phyloP scores from a whole-genome alignment of 179 eudicot species.

The Drosera spatulata region DNA sequence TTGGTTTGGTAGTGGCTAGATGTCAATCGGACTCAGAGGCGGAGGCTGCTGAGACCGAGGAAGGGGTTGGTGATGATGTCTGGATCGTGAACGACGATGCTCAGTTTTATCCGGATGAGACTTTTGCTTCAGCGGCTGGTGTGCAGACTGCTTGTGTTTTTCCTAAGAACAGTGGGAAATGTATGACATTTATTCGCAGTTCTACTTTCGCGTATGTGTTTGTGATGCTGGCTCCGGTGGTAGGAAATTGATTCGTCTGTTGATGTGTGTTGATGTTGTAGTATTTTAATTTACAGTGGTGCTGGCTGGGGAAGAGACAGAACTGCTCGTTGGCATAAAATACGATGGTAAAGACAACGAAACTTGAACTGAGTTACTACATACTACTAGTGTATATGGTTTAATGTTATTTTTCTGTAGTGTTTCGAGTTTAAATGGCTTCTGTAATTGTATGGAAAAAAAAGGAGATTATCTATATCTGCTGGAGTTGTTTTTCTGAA shows the following conservation, averaged over 20 bases:
- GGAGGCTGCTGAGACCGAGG: slow-evolving; percentile 22
- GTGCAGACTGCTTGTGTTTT: slow-evolving; percentile 69
- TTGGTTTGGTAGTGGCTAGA: slow-evolving; percentile 37
- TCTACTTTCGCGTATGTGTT: no score
- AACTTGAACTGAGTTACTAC: neutral
- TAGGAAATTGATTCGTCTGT: no score
- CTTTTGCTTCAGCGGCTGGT: slow-evolving; percentile 54
- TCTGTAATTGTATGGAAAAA: no score
- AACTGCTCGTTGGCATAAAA: slow-evolving; percentile 61
- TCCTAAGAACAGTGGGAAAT: slow-evolving; percentile 58
- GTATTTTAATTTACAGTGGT: slow-evolving; percentile 37
- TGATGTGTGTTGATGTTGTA: no score
- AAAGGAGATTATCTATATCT: no score
- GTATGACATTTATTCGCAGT: slow-evolving; percentile 13
- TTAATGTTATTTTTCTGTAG: neutral
- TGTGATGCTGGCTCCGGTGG: no score
- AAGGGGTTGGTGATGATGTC: slow-evolving; percentile 42
- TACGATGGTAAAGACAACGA: slow-evolving; percentile 45
- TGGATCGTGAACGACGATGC: slow-evolving; percentile 67
- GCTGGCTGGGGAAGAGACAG: slow-evolving; percentile 67
- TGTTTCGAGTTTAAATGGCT: neutral
- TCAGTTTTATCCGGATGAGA: slow-evolving; percentile 49
- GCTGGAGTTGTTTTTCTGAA: no score
- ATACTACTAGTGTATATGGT: no score
- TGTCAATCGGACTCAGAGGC: slow-evolving; percentile 43